These are phyloP conservation scores for Salix udensis DNA, from an alignment of 345 rosid species.

Conservation along the genomic window DNA sequence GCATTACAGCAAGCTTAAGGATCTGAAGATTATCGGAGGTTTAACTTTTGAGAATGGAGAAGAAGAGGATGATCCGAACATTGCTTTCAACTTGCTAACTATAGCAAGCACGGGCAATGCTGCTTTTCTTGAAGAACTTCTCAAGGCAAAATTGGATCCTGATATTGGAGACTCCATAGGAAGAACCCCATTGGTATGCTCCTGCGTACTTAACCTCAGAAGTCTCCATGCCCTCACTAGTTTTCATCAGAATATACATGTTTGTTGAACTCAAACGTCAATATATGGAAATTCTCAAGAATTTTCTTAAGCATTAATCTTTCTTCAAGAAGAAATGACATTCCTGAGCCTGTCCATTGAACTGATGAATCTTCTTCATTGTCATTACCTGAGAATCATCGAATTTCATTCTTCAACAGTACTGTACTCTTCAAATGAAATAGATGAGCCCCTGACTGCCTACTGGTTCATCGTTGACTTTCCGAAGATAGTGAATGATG, in stretches of 20 bases:
- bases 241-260: no score
- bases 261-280: no score
- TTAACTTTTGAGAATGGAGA: conserved; percentile 34
- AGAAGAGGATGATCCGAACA: conserved; percentile 43
- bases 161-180: conserved; percentile 63
- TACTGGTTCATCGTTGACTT: no score
- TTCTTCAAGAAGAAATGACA: no score
- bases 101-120: conserved; percentile 65
- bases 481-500: no score
- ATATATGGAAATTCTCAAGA: neutral
- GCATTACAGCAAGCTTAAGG: conserved; percentile 60
- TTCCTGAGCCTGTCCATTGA: no score
- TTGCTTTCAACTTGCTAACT: conserved; percentile 48
- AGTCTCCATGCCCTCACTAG: no score
- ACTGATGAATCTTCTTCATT: no score
- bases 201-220: neutral
- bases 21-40: conserved; percentile 44
- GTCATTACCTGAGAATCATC: no score
- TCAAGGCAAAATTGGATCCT: conserved; percentile 73
- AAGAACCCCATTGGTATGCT: conserved; percentile 67
- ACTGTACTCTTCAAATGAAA: no score
- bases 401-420: no score
- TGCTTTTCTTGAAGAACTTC: conserved; percentile 76
- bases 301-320: neutral
- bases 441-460: no score